Evolutionary conservation across 371 early-diverging fungal genomes (phyloP), one percentile per base, ranked within the genome.

Genomic region (Rhizomucor miehei): DNA sequence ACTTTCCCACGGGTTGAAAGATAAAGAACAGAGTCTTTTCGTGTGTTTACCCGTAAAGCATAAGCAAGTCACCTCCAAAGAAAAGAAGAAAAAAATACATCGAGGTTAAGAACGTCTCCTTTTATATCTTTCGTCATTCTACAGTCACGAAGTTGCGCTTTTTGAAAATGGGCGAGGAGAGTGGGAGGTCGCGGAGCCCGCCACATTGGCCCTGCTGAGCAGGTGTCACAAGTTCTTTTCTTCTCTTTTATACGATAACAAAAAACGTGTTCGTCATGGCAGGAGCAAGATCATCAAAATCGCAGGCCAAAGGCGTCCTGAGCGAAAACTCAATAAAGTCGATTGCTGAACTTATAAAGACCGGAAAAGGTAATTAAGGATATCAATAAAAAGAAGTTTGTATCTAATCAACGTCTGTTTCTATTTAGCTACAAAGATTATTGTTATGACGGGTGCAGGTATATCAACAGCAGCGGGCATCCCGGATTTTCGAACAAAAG

Each of bases 381-480:
- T n/a, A n/a, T n/a, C n/a, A n/a, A n/a, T n/a, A n/a, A n/a, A n/a
- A n/a, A n/a, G n/a, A n/a, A n/a, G n/a, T n/a, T n/a, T n/a, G n/a
- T n/a, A n/a, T n/a, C n/a, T n/a, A n/a, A n/a, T n/a, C n/a, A n/a
- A n/a, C n/a, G n/a, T n/a, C n/a, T n/a, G n/a, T n/a, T n/a, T n/a
- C n/a, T n/a, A n/a, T n/a, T n/a, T 59, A 74, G 90, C 77, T 51
- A 89, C 83, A 54, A 87, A 85, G 29, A 86, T 97, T 34, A 80
- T 98, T 45, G 91, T 97, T 46, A 84, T 97, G 90, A 86, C 89
- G 9, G 98, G 98, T 16, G 97, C 97, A 10, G 97, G 97, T 0
- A 95, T 96, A 23, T 96, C 97, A 14, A 97, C 98, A 5, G 76
- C 89, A 3, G 88, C 90, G 11, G 98, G 97, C 13, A 91, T 92